Evolutionary conservation across 192 early-diverging fungal genomes (phyloP).

Genomic region (Coemansia aciculifera): DNA sequence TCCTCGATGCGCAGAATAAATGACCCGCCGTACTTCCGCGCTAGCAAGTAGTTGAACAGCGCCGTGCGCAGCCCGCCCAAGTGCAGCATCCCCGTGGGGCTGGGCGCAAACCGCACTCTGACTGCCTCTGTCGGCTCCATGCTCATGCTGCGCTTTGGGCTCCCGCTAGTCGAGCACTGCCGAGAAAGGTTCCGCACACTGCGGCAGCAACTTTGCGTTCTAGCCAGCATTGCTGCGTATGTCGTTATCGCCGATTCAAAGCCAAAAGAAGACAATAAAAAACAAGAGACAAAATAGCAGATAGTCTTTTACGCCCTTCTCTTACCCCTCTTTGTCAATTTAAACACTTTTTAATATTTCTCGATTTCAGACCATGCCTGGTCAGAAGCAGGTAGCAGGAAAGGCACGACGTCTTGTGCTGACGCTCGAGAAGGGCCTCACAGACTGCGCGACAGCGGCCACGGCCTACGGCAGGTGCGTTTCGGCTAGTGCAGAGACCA

Average conservation of each 20-base stretch:
- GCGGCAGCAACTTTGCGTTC: neutral
- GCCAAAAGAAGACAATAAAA: neutral
- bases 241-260: neutral
- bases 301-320: neutral
- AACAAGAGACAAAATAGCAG: neutral
- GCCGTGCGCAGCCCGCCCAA: slow-evolving; percentile 91
- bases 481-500: slow-evolving; percentile 50
- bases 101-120: slow-evolving; percentile 90
- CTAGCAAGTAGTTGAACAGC: slow-evolving; percentile 86
- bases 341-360: neutral
- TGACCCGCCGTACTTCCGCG: slow-evolving; percentile 67
- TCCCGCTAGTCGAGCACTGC: neutral
- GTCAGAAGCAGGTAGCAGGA: slow-evolving; percentile 26
- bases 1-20: slow-evolving; percentile 94
- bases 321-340: neutral
- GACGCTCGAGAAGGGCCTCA: slow-evolving; percentile 48
- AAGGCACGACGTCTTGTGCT: slow-evolving; percentile 47
- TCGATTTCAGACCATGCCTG: slow-evolving; percentile 21
- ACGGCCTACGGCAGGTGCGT: slow-evolving; percentile 60
- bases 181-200: slow-evolving; percentile 4
- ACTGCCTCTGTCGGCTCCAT: slow-evolving; percentile 53
- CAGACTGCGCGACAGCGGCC: slow-evolving; percentile 45
- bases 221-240: neutral
- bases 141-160: neutral
- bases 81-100: slow-evolving; percentile 90